Base-by-base conservation (phyloP, 768 basidiomycete genomes). In the Peribolospora kevripleyi region DNA sequence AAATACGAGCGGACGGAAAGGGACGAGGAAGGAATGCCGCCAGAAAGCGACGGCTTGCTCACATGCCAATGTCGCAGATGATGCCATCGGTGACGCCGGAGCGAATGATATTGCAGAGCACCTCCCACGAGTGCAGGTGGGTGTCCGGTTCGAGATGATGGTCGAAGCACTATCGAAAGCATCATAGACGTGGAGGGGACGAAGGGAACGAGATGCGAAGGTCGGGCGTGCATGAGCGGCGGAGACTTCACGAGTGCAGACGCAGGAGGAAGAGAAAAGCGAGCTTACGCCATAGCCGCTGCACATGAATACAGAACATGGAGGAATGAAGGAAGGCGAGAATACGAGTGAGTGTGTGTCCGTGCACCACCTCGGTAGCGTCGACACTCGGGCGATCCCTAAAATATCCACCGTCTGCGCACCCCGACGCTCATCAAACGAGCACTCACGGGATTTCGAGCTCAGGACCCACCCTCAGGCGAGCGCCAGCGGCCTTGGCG, bases 1-100 rank as follows among this genome's bases (percentile, higher is more conserved):
- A 45, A 45, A 13, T 25, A 25, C 10, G 50, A 39, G n/a, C 11
- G 6, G 10, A 36, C 4, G 7, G 41, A 0, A 48, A 36, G 49
- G 42, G 37, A 48, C 6, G 14, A 43, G 6, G 2, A 4, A 7
- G 25, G 13, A 5, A n/a, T 36, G 39, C 25, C 25, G 25, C 25
- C 25, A 58, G 54, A 42, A 39, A 3, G 10, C 25, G 25, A 25
- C 25, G 25, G 25, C 25, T 25, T 25, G 61, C 82, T 59, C 51
- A 88, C 93, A 98, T 97, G 60, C 93, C 93, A 47, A 97, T 76
- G 68, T 98, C 93, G 63, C 91, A 95, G 39, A 98, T 71, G 52
- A 98, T 93, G n/a, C 75, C 86, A 61, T 73, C 69, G 0, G 81
- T 76, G 37, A 79, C 81, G 40, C 84, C 82, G 1, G 80, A 80